Base-by-base conservation (phyloP, 2,329 filamentous ascomycete species). In the Colletotrichum liaoningense region DNA sequence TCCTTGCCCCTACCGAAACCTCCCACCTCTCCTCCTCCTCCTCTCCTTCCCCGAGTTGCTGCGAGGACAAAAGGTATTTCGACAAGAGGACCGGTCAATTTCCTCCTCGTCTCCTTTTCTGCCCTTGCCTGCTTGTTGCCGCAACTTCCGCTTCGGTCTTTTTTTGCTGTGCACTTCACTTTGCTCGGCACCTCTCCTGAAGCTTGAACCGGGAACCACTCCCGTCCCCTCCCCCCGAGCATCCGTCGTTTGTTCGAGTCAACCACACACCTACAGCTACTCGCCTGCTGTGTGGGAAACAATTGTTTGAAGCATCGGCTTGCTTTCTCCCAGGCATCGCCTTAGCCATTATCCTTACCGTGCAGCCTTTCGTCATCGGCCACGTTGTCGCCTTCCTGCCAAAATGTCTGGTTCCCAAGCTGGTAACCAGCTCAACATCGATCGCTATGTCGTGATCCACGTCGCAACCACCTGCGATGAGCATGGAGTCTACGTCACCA, bases 401-500 rank as follows among this genome's bases (percentile, higher is more conserved):
- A 83, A 75, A 75, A 88, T 88, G 83, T 75, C 74, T 63, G 85
- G 86, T 69, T 83, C 83, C 75, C 84, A 85, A 75, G 86, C 86
- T 78, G 81, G 82, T 82, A 88, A 87, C 63, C 90, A 91, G 78
- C 89, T 92, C 78, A 93, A 93, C 86, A 91, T 98, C 85, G 97
- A 99, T 87, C 94, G 96, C 84, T 99, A 98, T 86, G 93, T 98
- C 77, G 94, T 99, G 81, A 98, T 98, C 83, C 97, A 99, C 85
- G 96, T 98, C 81, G 97, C 97, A 76, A 99, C 97, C 46, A 99
- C 97, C 78, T 99, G 97, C 86, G 97, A 99, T 84, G 97, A 99
- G 84, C 97, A 99, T 86, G 97, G 97, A 76, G 97, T 99, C 77
- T 99, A 99, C 84, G 97, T 99, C 73, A 99, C 97, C 74, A 98